A percentile compares a stretch with the other conserved stretches of the same genome.
phyloP scores from a whole-genome alignment of 495 filamentous ascomycete species.

The Bombardia bombarda region DNA sequence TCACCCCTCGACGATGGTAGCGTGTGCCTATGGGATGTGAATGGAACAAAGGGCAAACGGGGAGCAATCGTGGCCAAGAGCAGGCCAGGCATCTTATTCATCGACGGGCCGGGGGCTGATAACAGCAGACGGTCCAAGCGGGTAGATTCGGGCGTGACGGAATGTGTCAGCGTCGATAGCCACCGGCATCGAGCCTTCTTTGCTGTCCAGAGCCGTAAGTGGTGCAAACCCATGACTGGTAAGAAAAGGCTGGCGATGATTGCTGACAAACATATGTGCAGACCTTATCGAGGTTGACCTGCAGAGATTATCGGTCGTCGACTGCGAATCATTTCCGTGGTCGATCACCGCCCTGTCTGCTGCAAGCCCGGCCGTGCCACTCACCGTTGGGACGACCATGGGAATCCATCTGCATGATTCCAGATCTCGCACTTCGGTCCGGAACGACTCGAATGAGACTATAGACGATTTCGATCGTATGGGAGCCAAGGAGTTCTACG shows the following conservation, averaged over 20 bases:
- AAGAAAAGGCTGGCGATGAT: conserved; percentile 8
- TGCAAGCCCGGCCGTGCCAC: conserved; percentile 59
- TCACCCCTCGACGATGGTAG: conserved; percentile 81
- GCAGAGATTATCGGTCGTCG: conserved; percentile 63
- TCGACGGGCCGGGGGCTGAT: conserved; percentile 37
- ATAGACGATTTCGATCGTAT: conserved; percentile 26
- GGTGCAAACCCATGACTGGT: too few relatives aligned
- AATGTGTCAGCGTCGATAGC: conserved; percentile 78
- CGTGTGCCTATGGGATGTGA: conserved; percentile 80
- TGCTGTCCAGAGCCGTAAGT: conserved; percentile 61
- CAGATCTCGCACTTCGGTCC: conserved; percentile 30
- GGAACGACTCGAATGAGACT: conserved; percentile 15
- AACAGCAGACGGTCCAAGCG: conserved; percentile 33
- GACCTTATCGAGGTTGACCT: conserved; percentile 77
- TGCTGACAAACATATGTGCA: conserved; percentile 12
- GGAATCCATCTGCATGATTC: conserved; percentile 82
- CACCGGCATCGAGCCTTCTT: conserved; percentile 63
- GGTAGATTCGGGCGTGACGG: conserved; percentile 63
- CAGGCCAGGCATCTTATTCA: conserved; percentile 53
- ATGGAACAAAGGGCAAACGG: conserved; percentile 46
- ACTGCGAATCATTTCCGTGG: conserved; percentile 69
- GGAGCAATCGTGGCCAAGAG: conserved; percentile 61
- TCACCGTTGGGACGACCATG: conserved; percentile 79
- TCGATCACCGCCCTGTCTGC: conserved; percentile 78
- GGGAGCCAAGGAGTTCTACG: conserved; percentile 25